Evolutionary conservation across 1,139 yeast genomes (phyloP).

Genomic region (Pichia sp.): DNA sequence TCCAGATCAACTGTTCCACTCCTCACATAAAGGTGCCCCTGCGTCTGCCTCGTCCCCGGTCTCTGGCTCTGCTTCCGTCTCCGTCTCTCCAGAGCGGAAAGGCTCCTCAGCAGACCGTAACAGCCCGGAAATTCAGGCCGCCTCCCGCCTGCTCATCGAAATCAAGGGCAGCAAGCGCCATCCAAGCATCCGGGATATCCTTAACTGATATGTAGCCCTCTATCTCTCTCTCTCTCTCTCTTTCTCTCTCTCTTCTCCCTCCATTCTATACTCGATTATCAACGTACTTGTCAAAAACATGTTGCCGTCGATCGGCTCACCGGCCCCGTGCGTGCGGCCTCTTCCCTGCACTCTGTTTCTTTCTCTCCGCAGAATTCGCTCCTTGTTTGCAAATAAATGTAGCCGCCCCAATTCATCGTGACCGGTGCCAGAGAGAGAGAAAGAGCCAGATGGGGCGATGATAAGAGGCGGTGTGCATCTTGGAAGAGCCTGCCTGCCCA

Average conservation of each 20-base stretch:
- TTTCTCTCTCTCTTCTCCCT: not conserved
- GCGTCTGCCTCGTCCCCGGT: not conserved
- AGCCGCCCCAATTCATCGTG: not conserved
- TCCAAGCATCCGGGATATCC: constrained; percentile 15
- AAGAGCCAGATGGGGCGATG: not conserved
- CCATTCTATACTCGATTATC: not conserved
- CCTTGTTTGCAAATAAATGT: not conserved
- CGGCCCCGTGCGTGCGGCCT: too few relatives aligned
- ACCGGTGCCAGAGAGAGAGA: not conserved
- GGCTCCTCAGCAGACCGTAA: not conserved
- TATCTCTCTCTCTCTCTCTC: not conserved
- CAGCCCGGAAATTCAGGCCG: constrained; percentile 6
- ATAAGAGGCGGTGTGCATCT: not conserved
- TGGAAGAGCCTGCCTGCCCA: too few relatives aligned
- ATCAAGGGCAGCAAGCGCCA: constrained; percentile 6
- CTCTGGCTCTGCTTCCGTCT: not conserved
- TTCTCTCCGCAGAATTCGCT: not conserved
- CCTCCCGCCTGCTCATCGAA: constrained; percentile 1
- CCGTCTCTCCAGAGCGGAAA: not conserved
- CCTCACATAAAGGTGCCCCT: not conserved
- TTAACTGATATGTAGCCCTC: constrained; percentile 1
- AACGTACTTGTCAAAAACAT: not conserved
- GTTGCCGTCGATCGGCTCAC: not conserved
- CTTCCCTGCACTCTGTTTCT: not conserved
- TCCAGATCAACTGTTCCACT: not conserved